phyloP scores from a whole-genome alignment of 345 rosid species.

The Cardamine resedifolia region DNA sequence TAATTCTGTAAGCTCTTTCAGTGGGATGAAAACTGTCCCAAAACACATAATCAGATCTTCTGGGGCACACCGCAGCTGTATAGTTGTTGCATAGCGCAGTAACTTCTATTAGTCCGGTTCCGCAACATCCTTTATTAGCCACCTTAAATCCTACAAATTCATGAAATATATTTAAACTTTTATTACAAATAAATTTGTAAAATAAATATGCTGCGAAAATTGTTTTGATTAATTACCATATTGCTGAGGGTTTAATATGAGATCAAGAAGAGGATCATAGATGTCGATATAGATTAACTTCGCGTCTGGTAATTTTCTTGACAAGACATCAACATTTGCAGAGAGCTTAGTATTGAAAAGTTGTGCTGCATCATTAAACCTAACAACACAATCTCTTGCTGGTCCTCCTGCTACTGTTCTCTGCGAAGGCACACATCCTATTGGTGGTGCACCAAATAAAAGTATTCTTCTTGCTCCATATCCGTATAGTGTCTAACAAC shows the following conservation, averaged over 20 bases:
- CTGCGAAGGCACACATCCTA: slow-evolving; percentile 42
- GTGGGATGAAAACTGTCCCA: slow-evolving; percentile 89
- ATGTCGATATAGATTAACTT: slow-evolving; percentile 45
- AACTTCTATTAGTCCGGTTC: slow-evolving; percentile 66
- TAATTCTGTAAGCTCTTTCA: slow-evolving; percentile 46
- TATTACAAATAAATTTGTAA: not conserved
- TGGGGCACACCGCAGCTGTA: slow-evolving; percentile 35
- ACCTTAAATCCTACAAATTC: slow-evolving; percentile 55
- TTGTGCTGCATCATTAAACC: slow-evolving; percentile 26
- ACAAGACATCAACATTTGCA: slow-evolving; percentile 17
- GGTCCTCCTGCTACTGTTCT: slow-evolving; percentile 42
- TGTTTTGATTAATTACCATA: slow-evolving; percentile 47
- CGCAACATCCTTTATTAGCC: slow-evolving; percentile 60
- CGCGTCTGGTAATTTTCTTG: slow-evolving; percentile 26
- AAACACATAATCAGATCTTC: slow-evolving; percentile 54
- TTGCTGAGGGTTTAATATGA: slow-evolving; percentile 49
- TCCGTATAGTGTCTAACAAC: slow-evolving; percentile 25
- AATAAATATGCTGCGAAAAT: not conserved
- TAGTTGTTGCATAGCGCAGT: slow-evolving; percentile 45
- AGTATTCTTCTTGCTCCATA: slow-evolving; percentile 42
- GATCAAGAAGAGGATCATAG: slow-evolving; percentile 41
- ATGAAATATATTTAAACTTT: not conserved
- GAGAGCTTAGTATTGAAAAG: slow-evolving; percentile 37
- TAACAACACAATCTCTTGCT: slow-evolving; percentile 26
- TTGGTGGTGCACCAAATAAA: slow-evolving; percentile 40